phyloP scores from a whole-genome alignment of 176 grass and related monocot genomes.

The Thinopyrum elongatum region DNA sequence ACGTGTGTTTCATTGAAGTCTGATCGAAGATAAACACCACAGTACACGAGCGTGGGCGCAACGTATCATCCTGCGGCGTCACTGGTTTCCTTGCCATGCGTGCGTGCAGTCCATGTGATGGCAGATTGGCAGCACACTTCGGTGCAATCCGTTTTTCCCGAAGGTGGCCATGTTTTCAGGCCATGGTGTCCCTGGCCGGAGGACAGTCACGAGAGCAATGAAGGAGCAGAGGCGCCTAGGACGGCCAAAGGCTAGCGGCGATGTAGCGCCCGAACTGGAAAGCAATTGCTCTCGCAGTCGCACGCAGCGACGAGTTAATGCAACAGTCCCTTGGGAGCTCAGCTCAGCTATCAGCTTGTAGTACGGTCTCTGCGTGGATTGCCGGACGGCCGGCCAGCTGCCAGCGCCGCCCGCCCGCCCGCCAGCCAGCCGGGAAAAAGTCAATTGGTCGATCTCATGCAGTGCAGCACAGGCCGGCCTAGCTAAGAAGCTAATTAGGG shows the following conservation, averaged over 20 bases:
- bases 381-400: slow-evolving; percentile 6
- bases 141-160: not conserved
- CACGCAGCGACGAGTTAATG: slow-evolving; percentile 4
- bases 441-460: not conserved
- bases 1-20: not conserved
- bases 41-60: not conserved
- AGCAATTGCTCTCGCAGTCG: not conserved
- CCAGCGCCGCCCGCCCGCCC: not conserved
- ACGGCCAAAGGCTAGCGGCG: slow-evolving; percentile 36
- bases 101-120: not conserved
- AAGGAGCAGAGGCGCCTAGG: slow-evolving; percentile 7
- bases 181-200: slow-evolving; percentile 3
- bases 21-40: not conserved
- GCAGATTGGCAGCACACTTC: not conserved
- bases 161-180: slow-evolving; percentile 38
- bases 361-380: not conserved
- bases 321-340: not conserved
- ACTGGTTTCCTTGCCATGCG: not conserved
- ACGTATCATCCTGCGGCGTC: not conserved
- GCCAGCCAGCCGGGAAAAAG: not conserved
- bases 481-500: not conserved
- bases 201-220: not conserved
- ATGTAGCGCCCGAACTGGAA: slow-evolving; percentile 50
- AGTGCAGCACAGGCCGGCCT: not conserved
- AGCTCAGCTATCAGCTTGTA: not conserved